Conservation (phyloP, 1,139 yeast genomes). For the Saccharomyces hybrid region DNA sequence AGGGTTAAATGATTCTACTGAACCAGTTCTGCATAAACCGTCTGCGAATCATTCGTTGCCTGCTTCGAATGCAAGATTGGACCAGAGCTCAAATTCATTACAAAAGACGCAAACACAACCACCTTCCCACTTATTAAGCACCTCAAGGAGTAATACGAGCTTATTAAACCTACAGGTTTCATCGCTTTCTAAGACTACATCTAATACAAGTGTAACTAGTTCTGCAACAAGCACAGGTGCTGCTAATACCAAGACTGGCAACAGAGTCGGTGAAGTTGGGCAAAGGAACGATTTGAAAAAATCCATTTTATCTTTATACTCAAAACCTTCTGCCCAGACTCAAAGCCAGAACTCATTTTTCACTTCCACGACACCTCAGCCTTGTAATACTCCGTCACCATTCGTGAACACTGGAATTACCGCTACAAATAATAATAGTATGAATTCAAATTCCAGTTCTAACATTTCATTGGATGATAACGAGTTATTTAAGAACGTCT, state of each 20-base stretch:
- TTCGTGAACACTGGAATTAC: background rate
- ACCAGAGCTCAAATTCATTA: constrained; percentile 3
- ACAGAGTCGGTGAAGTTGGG: constrained; percentile 32
- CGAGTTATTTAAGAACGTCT: constrained; percentile 24
- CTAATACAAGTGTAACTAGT: constrained; percentile 7
- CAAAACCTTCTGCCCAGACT: constrained; percentile 43
- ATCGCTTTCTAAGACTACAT: constrained; percentile 1
- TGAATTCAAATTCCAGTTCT: constrained; percentile 8
- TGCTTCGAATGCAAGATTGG: background rate
- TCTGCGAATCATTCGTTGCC: background rate
- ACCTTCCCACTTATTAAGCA: background rate
- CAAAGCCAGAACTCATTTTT: constrained; percentile 2
- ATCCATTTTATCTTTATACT: constrained; percentile 81
- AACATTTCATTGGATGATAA: constrained; percentile 22
- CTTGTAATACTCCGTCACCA: background rate
- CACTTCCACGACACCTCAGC: background rate
- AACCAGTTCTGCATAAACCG: background rate
- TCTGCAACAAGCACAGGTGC: constrained; percentile 1
- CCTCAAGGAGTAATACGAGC: constrained; percentile 1
- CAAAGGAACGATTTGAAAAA: constrained; percentile 76
- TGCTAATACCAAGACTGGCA: constrained; percentile 1
- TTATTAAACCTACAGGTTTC: constrained; percentile 4
- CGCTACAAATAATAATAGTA: constrained; percentile 4
- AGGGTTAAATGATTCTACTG: background rate
- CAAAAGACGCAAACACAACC: constrained; percentile 4